These are phyloP conservation scores for Dysphania ambrosioides DNA, from an alignment of 148 eudicot genomes.

Conservation along the genomic window DNA sequence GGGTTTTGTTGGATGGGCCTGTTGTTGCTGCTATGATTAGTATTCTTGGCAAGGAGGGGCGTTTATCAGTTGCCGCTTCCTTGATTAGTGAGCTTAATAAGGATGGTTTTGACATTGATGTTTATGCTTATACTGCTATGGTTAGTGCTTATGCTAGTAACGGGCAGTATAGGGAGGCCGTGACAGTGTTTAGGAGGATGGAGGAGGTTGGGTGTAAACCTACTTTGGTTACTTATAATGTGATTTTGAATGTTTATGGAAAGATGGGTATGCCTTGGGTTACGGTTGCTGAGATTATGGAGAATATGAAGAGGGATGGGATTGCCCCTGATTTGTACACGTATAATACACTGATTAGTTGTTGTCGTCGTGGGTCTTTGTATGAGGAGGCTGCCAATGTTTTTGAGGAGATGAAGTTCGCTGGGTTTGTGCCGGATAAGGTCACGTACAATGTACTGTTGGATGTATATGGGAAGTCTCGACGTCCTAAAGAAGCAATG, in stretches of 20 bases:
- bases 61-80: constrained; percentile 50
- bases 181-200: constrained; percentile 62
- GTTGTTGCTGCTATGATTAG: constrained; percentile 66
- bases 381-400: constrained; percentile 65
- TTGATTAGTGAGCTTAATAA: constrained; percentile 47
- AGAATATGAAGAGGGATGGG: constrained; percentile 60
- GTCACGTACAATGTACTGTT: constrained; percentile 87
- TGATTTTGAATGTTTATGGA: constrained; percentile 68
- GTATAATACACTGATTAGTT: constrained; percentile 79
- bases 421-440: constrained; percentile 67
- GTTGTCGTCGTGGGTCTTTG: constrained; percentile 76
- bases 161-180: constrained; percentile 79
- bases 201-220: constrained; percentile 82
- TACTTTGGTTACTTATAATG: constrained; percentile 79
- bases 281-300: constrained; percentile 46
- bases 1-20: constrained; percentile 44
- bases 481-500: constrained; percentile 75
- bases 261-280: constrained; percentile 94
- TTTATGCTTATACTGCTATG: constrained; percentile 74
- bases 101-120: constrained; percentile 71
- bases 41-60: constrained; percentile 69
- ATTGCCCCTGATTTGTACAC: constrained; percentile 75
- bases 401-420: constrained; percentile 77
- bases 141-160: constrained; percentile 63
- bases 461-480: constrained; percentile 90